These are phyloP conservation scores for Nemania serpens DNA, from an alignment of 2,329 filamentous ascomycete genomes.

Conservation along the genomic window DNA sequence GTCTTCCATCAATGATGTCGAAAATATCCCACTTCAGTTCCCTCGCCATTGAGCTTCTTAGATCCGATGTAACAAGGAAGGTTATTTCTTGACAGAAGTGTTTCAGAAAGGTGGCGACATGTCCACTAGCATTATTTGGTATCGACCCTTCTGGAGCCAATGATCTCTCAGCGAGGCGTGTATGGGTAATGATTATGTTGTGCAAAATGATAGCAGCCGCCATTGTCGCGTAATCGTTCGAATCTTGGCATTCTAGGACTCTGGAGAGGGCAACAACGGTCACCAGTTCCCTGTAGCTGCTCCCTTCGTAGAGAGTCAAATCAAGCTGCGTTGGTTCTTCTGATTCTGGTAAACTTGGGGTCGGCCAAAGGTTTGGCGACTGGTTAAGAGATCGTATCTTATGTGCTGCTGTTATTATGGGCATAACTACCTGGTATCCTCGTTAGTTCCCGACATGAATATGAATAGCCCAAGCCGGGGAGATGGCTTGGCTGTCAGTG, in stretches of 20 bases:
- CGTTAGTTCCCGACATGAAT: slow-evolving; percentile 4
- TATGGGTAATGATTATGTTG: slow-evolving; percentile 9
- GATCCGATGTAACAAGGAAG: not conserved
- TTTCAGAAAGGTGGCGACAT: slow-evolving; percentile 12
- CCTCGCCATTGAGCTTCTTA: not conserved
- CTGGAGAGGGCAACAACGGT: slow-evolving; percentile 9
- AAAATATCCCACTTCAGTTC: slow-evolving; percentile 38
- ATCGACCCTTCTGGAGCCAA: not conserved
- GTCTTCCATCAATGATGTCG: slow-evolving; percentile 42
- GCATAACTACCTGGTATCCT: slow-evolving; percentile 12
- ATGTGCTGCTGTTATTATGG: slow-evolving; percentile 18
- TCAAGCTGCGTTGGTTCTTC: not conserved
- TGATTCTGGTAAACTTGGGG: not conserved
- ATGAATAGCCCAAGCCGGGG: not conserved
- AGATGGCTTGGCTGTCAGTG: not conserved
- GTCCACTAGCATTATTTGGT: not conserved
- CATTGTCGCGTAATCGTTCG: slow-evolving; percentile 1
- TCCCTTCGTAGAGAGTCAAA: slow-evolving; percentile 12
- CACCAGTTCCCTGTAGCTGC: slow-evolving; percentile 19
- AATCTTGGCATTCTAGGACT: not conserved
- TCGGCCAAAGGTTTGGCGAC: not conserved
- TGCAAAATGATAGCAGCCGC: slow-evolving; percentile 19
- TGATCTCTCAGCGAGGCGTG: slow-evolving; percentile 15
- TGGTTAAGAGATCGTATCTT: not conserved
- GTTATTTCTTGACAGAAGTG: slow-evolving; percentile 25